Evolutionary conservation across 371 early-diverging fungal species (phyloP).

Genomic region (Lichtheimia corymbifera): DNA sequence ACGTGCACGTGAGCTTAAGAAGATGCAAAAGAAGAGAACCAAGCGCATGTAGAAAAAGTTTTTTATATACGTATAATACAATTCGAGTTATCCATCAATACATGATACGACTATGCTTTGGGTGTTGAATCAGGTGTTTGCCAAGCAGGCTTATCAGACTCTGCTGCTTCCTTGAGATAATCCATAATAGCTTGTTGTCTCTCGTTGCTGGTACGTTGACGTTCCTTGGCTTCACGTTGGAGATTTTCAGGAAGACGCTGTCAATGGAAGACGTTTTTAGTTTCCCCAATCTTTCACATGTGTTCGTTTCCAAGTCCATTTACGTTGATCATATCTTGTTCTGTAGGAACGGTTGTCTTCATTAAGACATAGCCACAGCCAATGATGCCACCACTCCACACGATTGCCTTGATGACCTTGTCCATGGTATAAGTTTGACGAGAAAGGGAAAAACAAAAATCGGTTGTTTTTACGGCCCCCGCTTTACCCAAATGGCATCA

Average conservation of each 20-base stretch:
- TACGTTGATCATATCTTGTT: constrained; percentile 44
- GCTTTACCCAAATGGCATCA: too few species aligned
- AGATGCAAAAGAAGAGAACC: constrained; percentile 58
- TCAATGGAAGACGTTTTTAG: too few species aligned
- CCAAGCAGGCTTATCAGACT: constrained; percentile 41
- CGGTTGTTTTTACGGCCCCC: too few species aligned
- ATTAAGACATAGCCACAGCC: constrained; percentile 46
- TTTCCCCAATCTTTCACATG: too few species aligned
- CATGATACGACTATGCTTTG: not conserved
- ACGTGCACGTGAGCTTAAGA: constrained; percentile 60
- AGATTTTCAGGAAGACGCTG: constrained; percentile 41
- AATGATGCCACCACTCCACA: constrained; percentile 43
- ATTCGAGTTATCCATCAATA: not conserved
- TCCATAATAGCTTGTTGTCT: constrained; percentile 34
- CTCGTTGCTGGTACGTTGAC: constrained; percentile 23
- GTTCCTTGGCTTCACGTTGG: constrained; percentile 32
- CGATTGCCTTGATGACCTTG: constrained; percentile 39
- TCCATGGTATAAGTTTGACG: constrained; percentile 17
- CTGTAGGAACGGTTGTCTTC: constrained; percentile 51
- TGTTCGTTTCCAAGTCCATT: not conserved
- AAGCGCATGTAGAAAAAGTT: constrained; percentile 30
- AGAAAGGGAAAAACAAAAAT: not conserved
- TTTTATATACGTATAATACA: not conserved
- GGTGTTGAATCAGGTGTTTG: constrained; percentile 13
- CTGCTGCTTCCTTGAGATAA: constrained; percentile 40